Evolutionary conservation across 768 basidiomycete species (phyloP).

Genomic region (Termitomyces bulborhizus): DNA sequence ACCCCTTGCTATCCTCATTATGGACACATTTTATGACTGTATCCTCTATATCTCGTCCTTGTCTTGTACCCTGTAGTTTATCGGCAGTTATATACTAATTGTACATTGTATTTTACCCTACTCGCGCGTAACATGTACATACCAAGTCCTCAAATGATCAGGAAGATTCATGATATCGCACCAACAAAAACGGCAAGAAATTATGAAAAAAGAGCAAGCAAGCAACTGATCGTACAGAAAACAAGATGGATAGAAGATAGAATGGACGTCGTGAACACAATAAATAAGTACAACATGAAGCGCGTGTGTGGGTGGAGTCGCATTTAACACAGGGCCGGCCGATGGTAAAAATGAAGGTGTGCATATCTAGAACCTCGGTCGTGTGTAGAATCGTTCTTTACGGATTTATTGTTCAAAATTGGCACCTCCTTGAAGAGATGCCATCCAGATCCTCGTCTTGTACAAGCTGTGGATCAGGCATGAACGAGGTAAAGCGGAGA

Average conservation of each 20-base stretch:
- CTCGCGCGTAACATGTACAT: slow-evolving; percentile 7
- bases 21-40: neutral
- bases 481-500: neutral
- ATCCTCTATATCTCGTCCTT: neutral
- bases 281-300: slow-evolving; percentile 7
- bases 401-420: slow-evolving; percentile 30
- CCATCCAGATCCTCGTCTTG: slow-evolving; percentile 97
- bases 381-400: slow-evolving; percentile 1
- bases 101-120: slow-evolving; percentile 23
- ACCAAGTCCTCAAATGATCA: slow-evolving; percentile 8
- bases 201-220: neutral
- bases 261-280: slow-evolving; percentile 4
- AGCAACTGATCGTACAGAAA: slow-evolving; percentile 7
- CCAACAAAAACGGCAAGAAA: slow-evolving; percentile 6
- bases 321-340: slow-evolving; percentile 13
- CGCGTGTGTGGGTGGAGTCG: neutral
- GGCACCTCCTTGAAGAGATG: slow-evolving; percentile 58
- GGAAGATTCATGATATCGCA: slow-evolving; percentile 7
- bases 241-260: neutral
- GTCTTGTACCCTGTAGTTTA: slow-evolving; percentile 16
- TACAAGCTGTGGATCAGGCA: slow-evolving; percentile 50
- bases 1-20: slow-evolving; percentile 2
- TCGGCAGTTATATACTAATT: slow-evolving; percentile 19
- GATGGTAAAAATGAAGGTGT: slow-evolving; percentile 6
- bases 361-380: slow-evolving; percentile 10